Base-by-base conservation (phyloP, 2,329 filamentous ascomycete species). In the Cytospora paraplurivora region DNA sequence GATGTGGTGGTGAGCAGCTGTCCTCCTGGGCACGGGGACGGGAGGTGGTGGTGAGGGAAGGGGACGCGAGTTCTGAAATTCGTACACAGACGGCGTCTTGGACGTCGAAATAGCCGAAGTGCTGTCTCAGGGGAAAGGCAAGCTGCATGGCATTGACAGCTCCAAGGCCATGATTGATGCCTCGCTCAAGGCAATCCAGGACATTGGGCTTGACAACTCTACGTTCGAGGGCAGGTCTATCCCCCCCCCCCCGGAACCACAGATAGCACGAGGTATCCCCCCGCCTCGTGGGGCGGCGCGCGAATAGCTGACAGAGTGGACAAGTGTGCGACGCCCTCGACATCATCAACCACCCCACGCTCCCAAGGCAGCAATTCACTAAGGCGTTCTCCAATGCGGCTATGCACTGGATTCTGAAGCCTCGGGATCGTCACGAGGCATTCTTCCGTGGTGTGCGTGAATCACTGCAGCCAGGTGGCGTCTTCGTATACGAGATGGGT, bases 401-500 rank as follows among this genome's bases (percentile, higher is more conserved):
- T 0, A 78, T 89, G 72, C 85, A 88, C 74, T 89, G 87, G 87
- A 86, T 89, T 70, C 78, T 92, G 8, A 76, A 82, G 0, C 67
- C 73, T 3, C 68, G 71, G 1, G 68, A 70, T 0, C 80, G 79
- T 1, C 80, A 85, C 11, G 67, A 73, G 4, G 69, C 72, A 34
- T 84, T 88, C 72, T 87, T 91, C 69, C 68, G 70, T 8, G 82
- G 78, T 47, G 79, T 86, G 3, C 75, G 81, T 65, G 74, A 74
- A 10, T 77, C 82, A 1, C 79, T 91, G 2, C 79, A 76, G 38
- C 81, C 83, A 0, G 81, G 80, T 12, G 88, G 86, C 1, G 70
- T 69, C 0, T 87, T 91, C 64, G 81, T 83, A 11, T 90, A 91
- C 69, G 89, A 92, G 73, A 88, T 88, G 85, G 88, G 89, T 59